Conservation (phyloP, 2,329 filamentous ascomycete species). For the Xylaria sp. region DNA sequence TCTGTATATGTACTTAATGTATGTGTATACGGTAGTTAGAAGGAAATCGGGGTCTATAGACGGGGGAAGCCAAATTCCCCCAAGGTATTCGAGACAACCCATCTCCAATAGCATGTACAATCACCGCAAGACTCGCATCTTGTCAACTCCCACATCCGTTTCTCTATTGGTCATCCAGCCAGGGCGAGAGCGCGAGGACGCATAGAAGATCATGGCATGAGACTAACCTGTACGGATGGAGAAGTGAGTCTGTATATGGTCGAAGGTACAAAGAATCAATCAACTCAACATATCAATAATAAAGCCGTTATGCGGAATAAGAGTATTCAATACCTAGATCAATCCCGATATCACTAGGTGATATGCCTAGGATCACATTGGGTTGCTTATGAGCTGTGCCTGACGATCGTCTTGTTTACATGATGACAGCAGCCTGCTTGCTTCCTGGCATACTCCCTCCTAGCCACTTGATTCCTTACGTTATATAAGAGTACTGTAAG, state of each 20-base stretch:
- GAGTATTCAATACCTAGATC: neutral
- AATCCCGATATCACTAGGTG: neutral
- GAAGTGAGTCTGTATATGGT: neutral
- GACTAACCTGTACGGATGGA: neutral
- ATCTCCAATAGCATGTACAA: conserved; percentile 27
- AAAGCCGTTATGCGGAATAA: neutral
- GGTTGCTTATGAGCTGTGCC: neutral
- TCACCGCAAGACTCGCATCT: neutral
- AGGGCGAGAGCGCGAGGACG: neutral
- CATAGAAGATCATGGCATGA: neutral
- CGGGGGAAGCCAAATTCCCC: neutral
- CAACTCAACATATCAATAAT: neutral
- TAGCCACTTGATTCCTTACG: too few relatives aligned
- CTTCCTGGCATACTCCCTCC: neutral
- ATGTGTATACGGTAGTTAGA: conserved; percentile 8
- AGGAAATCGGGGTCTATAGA: conserved; percentile 16
- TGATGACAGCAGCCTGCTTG: neutral
- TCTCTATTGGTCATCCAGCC: neutral
- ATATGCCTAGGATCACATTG: neutral
- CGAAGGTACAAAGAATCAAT: conserved; percentile 2
- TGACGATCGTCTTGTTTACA: neutral
- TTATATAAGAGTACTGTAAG: too few relatives aligned
- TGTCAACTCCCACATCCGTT: neutral
- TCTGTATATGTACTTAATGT: conserved; percentile 9
- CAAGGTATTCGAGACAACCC: neutral